Conservation (phyloP, 441 rosid genomes). For the Pelargonium exstipulatum region DNA sequence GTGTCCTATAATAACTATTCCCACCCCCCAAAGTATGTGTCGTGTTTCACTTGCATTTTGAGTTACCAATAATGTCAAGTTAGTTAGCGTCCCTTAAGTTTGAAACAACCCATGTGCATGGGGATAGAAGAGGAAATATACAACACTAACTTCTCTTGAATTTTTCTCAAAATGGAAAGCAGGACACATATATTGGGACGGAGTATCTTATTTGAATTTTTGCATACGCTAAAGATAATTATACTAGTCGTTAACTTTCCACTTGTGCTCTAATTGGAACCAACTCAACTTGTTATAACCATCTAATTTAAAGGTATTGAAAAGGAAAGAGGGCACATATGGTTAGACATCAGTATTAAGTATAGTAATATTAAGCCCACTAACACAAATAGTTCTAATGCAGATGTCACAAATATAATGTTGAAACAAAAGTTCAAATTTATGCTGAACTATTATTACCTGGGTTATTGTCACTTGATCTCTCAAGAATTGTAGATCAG, state of each 20-base stretch:
- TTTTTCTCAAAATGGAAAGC: too few species aligned
- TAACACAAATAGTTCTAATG: not conserved
- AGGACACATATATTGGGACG: too few species aligned
- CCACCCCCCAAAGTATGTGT: too few species aligned
- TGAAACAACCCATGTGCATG: too few species aligned
- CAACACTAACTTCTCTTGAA: too few species aligned
- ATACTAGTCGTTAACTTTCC: not conserved
- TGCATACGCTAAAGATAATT: not conserved
- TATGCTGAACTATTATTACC: conserved; percentile 30
- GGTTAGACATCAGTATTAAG: not conserved
- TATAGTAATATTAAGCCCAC: not conserved
- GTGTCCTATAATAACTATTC: too few species aligned
- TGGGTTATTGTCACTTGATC: conserved; percentile 93
- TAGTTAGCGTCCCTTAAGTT: too few species aligned
- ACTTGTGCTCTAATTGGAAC: not conserved
- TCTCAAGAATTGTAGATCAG: conserved; percentile 84
- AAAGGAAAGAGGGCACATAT: not conserved
- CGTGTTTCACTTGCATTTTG: too few species aligned
- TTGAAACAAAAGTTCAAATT: not conserved
- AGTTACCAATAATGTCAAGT: too few species aligned
- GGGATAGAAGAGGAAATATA: too few species aligned
- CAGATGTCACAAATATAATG: not conserved
- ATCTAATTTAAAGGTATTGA: not conserved
- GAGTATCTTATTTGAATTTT: not conserved
- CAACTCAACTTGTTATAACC: not conserved